phyloP scores from a whole-genome alignment of 1,139 yeast species.

The Sugiyamaella castrensis region DNA sequence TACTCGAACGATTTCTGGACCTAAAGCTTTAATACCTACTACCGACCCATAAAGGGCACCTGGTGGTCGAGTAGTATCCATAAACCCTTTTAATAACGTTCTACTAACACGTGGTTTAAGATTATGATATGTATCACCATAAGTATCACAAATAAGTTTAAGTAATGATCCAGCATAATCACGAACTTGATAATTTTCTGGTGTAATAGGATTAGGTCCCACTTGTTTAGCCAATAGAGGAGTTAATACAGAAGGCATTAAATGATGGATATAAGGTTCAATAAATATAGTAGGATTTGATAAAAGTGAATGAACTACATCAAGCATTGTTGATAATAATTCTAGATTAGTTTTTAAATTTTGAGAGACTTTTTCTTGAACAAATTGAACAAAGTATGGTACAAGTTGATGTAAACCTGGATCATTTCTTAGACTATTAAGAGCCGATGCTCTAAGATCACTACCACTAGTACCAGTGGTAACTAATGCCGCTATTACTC shows the following conservation, averaged over 20 bases:
- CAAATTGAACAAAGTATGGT: slow-evolving; percentile 93
- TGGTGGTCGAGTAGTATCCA: slow-evolving; percentile 73
- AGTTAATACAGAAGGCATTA: slow-evolving; percentile 93
- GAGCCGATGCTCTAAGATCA: slow-evolving; percentile 70
- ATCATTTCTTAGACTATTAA: slow-evolving; percentile 79
- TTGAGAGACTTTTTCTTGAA: slow-evolving; percentile 92
- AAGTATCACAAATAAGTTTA: slow-evolving; percentile 69
- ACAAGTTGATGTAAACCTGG: slow-evolving; percentile 96
- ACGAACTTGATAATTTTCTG: slow-evolving; percentile 50
- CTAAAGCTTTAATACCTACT: slow-evolving; percentile 77
- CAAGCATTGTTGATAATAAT: slow-evolving; percentile 81
- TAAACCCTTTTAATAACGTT: slow-evolving; percentile 83
- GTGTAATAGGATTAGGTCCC: slow-evolving; percentile 50
- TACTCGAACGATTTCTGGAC: slow-evolving; percentile 83
- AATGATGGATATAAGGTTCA: slow-evolving; percentile 94
- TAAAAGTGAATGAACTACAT: slow-evolving; percentile 79
- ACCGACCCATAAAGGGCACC: slow-evolving; percentile 95
- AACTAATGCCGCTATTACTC: slow-evolving; percentile 77
- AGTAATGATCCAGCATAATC: slow-evolving; percentile 85
- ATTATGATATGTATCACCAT: slow-evolving; percentile 85
- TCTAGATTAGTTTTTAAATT: slow-evolving; percentile 67
- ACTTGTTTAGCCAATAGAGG: slow-evolving; percentile 82
- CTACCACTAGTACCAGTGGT: not conserved
- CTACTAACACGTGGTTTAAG: slow-evolving; percentile 92
- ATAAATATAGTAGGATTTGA: slow-evolving; percentile 83